Conservation (phyloP, 2,329 filamentous ascomycete genomes). For the Hirsutella thompsonii region DNA sequence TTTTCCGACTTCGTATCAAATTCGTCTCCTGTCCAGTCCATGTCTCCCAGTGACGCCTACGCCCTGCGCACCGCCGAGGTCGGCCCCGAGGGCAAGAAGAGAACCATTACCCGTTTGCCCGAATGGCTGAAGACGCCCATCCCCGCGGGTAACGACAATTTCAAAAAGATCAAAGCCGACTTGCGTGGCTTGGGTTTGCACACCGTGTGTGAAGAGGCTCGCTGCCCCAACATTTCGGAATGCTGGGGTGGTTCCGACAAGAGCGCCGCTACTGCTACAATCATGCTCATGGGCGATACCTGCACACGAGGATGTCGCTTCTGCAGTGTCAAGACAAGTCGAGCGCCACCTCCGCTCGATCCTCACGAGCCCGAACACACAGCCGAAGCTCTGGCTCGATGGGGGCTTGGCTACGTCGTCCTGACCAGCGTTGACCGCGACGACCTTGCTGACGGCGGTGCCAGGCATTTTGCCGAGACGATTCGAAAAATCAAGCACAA, state of each 20-base stretch:
- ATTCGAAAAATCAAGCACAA: slow-evolving; percentile 88
- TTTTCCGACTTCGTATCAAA: slow-evolving; percentile 44
- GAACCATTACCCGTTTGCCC: slow-evolving; percentile 63
- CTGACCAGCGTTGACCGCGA: slow-evolving; percentile 90
- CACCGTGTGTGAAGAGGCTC: slow-evolving; percentile 94
- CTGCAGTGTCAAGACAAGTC: slow-evolving; percentile 88
- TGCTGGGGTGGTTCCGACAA: slow-evolving; percentile 93
- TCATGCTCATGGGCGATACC: slow-evolving; percentile 99
- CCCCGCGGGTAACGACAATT: slow-evolving; percentile 67
- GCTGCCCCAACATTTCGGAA: slow-evolving; percentile 94
- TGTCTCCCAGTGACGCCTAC: slow-evolving; percentile 42
- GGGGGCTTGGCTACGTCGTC: slow-evolving; percentile 94
- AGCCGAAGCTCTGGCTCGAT: slow-evolving; percentile 80
- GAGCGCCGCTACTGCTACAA: slow-evolving; percentile 85
- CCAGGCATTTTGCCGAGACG: slow-evolving; percentile 83
- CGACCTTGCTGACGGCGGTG: slow-evolving; percentile 79
- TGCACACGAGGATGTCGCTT: slow-evolving; percentile 95
- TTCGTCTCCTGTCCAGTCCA: slow-evolving; percentile 24
- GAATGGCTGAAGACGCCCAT: slow-evolving; percentile 96
- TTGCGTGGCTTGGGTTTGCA: slow-evolving; percentile 79
- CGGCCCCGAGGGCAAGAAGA: slow-evolving; percentile 48
- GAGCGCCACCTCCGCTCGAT: slow-evolving; percentile 66
- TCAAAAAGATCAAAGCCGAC: slow-evolving; percentile 90
- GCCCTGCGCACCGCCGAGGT: slow-evolving; percentile 50
- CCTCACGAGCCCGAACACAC: slow-evolving; percentile 95